phyloP scores from a whole-genome alignment of 192 early-diverging fungal genomes.

The Backusella liffmaniae region DNA sequence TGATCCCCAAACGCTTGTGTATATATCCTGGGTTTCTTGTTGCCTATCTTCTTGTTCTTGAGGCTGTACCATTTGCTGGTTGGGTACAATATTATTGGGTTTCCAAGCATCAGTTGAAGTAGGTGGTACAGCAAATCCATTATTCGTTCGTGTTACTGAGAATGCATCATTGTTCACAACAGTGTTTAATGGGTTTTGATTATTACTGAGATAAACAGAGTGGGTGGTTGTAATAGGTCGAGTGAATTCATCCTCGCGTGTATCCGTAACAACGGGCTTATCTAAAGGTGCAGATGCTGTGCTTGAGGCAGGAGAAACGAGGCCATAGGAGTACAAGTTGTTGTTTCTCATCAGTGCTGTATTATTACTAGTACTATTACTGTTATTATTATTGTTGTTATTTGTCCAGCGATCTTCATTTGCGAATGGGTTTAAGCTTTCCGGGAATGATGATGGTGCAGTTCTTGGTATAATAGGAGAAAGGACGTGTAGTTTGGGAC shows the following conservation, averaged over 20 bases:
- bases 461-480: conserved; percentile 8
- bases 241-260: background rate
- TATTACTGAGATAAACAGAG: background rate
- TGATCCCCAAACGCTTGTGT: background rate
- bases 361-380: background rate
- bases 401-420: background rate
- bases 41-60: background rate
- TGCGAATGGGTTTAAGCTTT: background rate
- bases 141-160: background rate
- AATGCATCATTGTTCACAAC: background rate
- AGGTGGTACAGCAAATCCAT: background rate
- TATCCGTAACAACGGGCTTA: background rate
- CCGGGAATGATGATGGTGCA: background rate
- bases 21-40: conserved; percentile 6
- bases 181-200: background rate
- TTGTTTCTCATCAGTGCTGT: background rate
- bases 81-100: background rate
- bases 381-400: no score
- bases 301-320: conserved; percentile 7
- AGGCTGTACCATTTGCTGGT: background rate
- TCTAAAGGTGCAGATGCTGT: conserved; percentile 4
- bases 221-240: background rate
- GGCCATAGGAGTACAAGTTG: background rate
- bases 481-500: conserved; percentile 9
- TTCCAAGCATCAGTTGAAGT: background rate